Base-by-base conservation (phyloP, 163 green algal species). In the Volvox carteri region DNA sequence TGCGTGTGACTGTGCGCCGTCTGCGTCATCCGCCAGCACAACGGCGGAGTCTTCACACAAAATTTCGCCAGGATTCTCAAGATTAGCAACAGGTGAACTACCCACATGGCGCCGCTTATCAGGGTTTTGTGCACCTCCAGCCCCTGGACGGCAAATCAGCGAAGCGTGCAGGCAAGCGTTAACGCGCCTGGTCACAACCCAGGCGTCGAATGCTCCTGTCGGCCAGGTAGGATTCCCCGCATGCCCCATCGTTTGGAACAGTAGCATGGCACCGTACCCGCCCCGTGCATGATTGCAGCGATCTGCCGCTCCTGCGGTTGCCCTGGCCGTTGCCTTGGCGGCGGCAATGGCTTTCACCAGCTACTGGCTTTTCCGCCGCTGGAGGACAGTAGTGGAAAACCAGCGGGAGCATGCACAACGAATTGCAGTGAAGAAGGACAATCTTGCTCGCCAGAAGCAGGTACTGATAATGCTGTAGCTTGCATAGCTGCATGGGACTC, bases 401-500 rank as follows among this genome's bases (percentile, higher is more conserved):
- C 48, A 74, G 35, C 48, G 50, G 2, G 83, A 88, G 50, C 28
- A 41, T 35, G 9, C 50, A 41, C 48, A 81, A 52, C 52, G 37
- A 3, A 18, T 35, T n/a, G 83, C 50, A 0, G 23, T 60, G 6
- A 81, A 88, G 44, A 65, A 62, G 83, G 37, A 54, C 1, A 25
- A 25, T 25, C 83, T 88, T 7, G 37, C 50, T 5, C 48, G 68
- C 4, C 83, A 88, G 83, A 88, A 83, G 48, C 67, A 88, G 83
- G 83, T 81, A 65, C 1, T 44, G 54, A 65, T 23, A 23, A 19
- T 23, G 28, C 54, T 65, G 54, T 7, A 23, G 19, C 6, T 30
- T 30, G 19, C 2, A 23, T 11, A 65, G 54, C 54, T 65, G 54
- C 54, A 65, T n/a, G n/a, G n/a, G n/a, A n/a, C n/a, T n/a, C n/a